Base-by-base conservation (phyloP, 768 basidiomycete genomes). In the Auricularia heimuer region DNA sequence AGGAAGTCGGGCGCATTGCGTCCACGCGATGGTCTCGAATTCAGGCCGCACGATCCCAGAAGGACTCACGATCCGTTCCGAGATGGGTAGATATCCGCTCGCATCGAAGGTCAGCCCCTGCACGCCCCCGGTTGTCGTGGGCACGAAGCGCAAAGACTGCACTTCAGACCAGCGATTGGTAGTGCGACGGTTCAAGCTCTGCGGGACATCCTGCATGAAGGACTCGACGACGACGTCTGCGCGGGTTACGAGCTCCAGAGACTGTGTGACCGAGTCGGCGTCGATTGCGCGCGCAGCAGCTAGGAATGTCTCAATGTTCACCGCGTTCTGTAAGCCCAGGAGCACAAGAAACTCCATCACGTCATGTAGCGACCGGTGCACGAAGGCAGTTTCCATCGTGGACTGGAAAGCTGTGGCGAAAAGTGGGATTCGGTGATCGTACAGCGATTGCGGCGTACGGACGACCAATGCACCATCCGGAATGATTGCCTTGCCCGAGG, bases 1-100 rank as follows among this genome's bases (percentile, higher is more conserved):
- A 2, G 64, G 45, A 37, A 78, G 76, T 16, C 71, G 63, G 2
- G 74, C 81, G n/a, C 81, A 71, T 63, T 84, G 82, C 3, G 80
- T 81, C 83, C 83, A 84, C 6, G 78, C 78, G 11, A 84, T 72
- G 0, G 76, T 64, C 67, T 79, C 76, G 61, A 73, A 76, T 42
- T 78, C 72, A 18, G 70, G 60, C 39, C 74, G 75, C 10, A 82
- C 73, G 1, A 81, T 66, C 60, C 81, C 65, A 4, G 54, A 68
- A 0, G 82, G 81, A 0, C 77, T 69, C 2, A 82, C 77, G 12
- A 82, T 64, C 1, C 36, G 44, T 4, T 73, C 75, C 24, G 81
- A 68, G 7, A 56, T 63, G 1, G 66, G 66, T 42, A 77, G 70
- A 61, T 76, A 65, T 2, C 62, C 61, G 1, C 14, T 54, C 16